These are phyloP conservation scores for Pogostemon cablin DNA, from an alignment of 257 asterid genomes.

Conservation along the genomic window DNA sequence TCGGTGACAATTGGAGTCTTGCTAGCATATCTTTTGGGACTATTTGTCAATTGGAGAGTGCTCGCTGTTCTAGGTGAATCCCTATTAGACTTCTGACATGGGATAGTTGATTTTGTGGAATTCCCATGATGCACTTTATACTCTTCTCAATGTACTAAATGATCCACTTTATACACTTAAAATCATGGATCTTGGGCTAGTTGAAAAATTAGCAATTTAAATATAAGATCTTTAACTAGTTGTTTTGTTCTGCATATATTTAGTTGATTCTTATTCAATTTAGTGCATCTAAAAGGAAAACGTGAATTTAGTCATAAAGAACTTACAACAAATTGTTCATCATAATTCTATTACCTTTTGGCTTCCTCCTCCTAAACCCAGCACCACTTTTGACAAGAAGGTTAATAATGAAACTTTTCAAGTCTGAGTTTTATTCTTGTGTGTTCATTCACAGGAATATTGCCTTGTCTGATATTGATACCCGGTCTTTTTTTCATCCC, in stretches of 20 bases:
- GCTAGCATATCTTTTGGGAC: slow-evolving; percentile 82
- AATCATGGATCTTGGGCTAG: slow-evolving; percentile 1
- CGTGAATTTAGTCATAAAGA: slow-evolving; percentile 14
- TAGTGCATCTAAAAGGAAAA: not conserved
- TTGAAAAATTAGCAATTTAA: not conserved
- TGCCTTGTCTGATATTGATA: slow-evolving; percentile 71
- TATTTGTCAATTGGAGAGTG: slow-evolving; percentile 76
- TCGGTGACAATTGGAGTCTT: slow-evolving; percentile 89
- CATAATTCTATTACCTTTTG: not conserved
- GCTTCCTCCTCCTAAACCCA: not conserved
- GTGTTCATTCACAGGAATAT: slow-evolving; percentile 54
- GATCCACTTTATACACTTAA: not conserved
- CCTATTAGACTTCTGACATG: slow-evolving; percentile 17
- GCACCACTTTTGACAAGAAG: not conserved
- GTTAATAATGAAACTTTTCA: not conserved
- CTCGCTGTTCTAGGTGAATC: slow-evolving; percentile 89
- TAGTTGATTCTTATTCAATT: not conserved
- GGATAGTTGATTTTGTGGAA: slow-evolving; percentile 7
- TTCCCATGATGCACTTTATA: not conserved
- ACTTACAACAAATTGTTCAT: not conserved
- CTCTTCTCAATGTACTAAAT: not conserved
- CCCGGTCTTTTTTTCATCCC: slow-evolving; percentile 81
- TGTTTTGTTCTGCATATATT: not conserved
- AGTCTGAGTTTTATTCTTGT: slow-evolving; percentile 28
- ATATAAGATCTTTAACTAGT: not conserved